A percentile compares a stretch with the other conserved stretches of the same genome.
Conservation (phyloP, 2,329 filamentous ascomycete genomes). For the Biscogniauxia marginata region DNA sequence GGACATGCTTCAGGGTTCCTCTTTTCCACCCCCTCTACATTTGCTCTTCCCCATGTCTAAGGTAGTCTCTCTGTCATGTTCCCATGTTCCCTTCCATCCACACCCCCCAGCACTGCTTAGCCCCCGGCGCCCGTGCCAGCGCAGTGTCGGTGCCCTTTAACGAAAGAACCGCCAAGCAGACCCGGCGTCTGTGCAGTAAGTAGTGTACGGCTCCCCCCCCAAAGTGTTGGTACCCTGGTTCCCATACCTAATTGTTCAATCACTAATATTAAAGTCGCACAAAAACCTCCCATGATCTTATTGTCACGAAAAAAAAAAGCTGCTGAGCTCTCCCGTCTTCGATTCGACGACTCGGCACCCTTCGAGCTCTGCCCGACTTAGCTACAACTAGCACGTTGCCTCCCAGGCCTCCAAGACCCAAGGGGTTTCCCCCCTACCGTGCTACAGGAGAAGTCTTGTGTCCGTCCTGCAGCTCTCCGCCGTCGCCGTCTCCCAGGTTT, state of each 20-base stretch:
- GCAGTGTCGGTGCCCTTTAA: constrained; percentile 30
- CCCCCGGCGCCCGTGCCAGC: constrained; percentile 28
- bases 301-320: constrained; percentile 24
- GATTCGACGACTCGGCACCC: constrained; percentile 27
- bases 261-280: constrained; percentile 39
- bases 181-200: constrained; percentile 31
- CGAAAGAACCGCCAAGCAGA: constrained; percentile 32
- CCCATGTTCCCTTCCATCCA: constrained; percentile 22
- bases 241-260: constrained; percentile 29
- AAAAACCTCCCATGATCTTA: constrained; percentile 35
- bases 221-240: constrained; percentile 29
- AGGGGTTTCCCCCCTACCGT: constrained; percentile 27
- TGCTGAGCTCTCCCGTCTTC: constrained; percentile 30
- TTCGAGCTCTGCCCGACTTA: constrained; percentile 29
- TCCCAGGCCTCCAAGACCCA: constrained; percentile 28
- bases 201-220: constrained; percentile 23
- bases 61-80: constrained; percentile 12
- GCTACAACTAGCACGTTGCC: constrained; percentile 28
- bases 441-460: constrained; percentile 34
- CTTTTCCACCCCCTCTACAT: constrained; percentile 5
- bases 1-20: constrained; percentile 14
- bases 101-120: constrained; percentile 18
- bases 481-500: constrained; percentile 40
- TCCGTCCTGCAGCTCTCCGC: constrained; percentile 46
- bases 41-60: constrained; percentile 9